A percentile compares a stretch with the other conserved stretches of the same genome.
Conservation (phyloP, 306 rosid species). For the Cicer arietinum region DNA sequence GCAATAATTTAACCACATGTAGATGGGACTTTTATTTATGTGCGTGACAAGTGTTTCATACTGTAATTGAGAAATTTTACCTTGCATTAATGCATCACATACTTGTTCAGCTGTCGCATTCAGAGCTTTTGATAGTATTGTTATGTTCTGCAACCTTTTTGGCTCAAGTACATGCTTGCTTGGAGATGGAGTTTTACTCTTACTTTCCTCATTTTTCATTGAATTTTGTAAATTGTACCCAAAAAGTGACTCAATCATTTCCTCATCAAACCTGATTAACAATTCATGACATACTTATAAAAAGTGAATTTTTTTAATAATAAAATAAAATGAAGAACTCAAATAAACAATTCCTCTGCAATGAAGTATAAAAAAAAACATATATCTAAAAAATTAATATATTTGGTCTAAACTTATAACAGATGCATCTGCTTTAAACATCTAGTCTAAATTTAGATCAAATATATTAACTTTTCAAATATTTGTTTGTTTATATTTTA, state of each 20-base stretch:
- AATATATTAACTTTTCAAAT: too few relatives aligned
- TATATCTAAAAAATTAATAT: too few relatives aligned
- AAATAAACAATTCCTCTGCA: neutral
- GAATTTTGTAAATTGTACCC: slow-evolving; percentile 85
- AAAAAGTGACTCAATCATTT: slow-evolving; percentile 97
- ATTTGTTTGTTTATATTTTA: too few relatives aligned
- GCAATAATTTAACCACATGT: slow-evolving; percentile 5
- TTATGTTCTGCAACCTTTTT: slow-evolving; percentile 93
- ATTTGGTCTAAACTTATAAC: too few relatives aligned
- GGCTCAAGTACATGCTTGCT: slow-evolving; percentile 95
- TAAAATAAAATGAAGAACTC: neutral
- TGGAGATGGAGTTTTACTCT: slow-evolving; percentile 91
- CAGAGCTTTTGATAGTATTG: slow-evolving; percentile 90
- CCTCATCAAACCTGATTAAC: slow-evolving; percentile 85
- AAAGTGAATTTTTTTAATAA: neutral
- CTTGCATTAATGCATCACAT: slow-evolving; percentile 82
- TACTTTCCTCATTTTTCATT: slow-evolving; percentile 76
- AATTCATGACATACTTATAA: slow-evolving; percentile 32
- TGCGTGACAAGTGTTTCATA: slow-evolving; percentile 20
- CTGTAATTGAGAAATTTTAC: slow-evolving; percentile 43
- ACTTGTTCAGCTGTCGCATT: slow-evolving; percentile 75
- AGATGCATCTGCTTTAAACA: too few relatives aligned
- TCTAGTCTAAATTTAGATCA: too few relatives aligned
- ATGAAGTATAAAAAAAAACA: too few relatives aligned
- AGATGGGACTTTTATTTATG: neutral